Percentiles rank a stretch among this genome's conserved stretches.
These are phyloP conservation scores for Pleurotus tuoliensis DNA, from an alignment of 768 basidiomycete species.

Conservation along the genomic window DNA sequence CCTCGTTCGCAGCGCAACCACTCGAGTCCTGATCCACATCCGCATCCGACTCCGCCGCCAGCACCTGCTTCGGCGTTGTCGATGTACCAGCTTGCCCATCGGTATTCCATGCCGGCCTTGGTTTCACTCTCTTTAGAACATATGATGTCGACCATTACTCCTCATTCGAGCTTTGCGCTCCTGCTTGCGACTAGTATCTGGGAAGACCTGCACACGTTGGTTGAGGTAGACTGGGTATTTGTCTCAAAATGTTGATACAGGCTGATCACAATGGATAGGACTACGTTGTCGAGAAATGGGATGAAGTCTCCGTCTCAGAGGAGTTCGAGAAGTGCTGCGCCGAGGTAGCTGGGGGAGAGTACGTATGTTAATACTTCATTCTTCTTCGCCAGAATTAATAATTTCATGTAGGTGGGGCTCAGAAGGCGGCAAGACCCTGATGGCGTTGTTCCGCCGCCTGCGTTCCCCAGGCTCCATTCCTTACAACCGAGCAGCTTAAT, in stretches of 20 bases:
- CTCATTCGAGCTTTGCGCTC: conserved; percentile 61
- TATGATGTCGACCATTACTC: conserved; percentile 66
- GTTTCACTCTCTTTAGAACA: conserved; percentile 68
- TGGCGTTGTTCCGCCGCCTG: conserved; percentile 62
- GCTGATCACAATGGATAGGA: conserved; percentile 37
- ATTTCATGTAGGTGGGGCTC: conserved; percentile 53
- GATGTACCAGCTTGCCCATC: conserved; percentile 74
- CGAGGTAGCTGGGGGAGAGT: conserved; percentile 75
- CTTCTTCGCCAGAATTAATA: neutral
- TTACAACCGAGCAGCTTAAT: conserved; percentile 10
- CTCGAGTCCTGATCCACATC: conserved; percentile 59
- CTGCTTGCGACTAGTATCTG: conserved; percentile 65
- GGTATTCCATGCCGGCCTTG: conserved; percentile 65
- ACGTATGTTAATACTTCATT: conserved; percentile 21
- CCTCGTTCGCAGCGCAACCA: conserved; percentile 40
- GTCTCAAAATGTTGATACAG: neutral
- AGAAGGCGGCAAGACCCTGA: conserved; percentile 67
- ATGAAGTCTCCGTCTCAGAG: conserved; percentile 55
- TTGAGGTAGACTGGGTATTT: conserved; percentile 44
- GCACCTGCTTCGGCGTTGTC: conserved; percentile 68
- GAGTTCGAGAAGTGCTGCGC: conserved; percentile 70
- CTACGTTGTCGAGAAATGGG: conserved; percentile 76
- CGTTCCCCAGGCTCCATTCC: conserved; percentile 46
- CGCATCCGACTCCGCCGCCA: conserved; percentile 62
- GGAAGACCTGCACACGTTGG: conserved; percentile 58